phyloP scores from a whole-genome alignment of 1,284 basidiomycete genomes.

The Apiotrichum brassicae region DNA sequence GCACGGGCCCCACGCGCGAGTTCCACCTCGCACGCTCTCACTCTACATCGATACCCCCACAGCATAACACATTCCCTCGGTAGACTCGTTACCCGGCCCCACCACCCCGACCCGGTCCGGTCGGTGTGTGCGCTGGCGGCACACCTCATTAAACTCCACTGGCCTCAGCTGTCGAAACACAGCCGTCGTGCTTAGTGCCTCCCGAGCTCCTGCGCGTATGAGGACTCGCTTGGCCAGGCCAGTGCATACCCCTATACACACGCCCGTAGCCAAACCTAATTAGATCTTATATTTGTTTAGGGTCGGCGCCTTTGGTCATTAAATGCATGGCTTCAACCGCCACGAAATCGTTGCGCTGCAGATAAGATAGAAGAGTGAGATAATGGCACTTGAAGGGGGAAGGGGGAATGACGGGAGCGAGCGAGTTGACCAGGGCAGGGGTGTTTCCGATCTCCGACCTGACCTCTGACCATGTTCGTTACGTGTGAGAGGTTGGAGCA shows the following conservation, averaged over 20 bases:
- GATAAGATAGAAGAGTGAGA: no score
- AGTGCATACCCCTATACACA: conserved; percentile 8
- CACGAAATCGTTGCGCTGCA: conserved; percentile 4
- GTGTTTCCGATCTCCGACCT: no score
- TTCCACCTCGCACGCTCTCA: conserved; percentile 44
- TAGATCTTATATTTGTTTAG: conserved; percentile 1
- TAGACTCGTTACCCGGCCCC: conserved; percentile 9
- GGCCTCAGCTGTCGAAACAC: conserved; percentile 5
- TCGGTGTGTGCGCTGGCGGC: not conserved
- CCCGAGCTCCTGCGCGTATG: not conserved
- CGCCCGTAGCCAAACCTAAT: not conserved
- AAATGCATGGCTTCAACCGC: conserved; percentile 27
- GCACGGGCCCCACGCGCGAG: conserved; percentile 39
- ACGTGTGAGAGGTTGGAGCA: no score
- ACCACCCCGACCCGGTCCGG: not conserved
- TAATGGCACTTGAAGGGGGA: no score
- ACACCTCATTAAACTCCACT: not conserved
- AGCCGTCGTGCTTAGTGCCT: conserved; percentile 6
- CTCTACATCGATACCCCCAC: conserved; percentile 16
- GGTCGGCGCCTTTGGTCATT: conserved; percentile 6
- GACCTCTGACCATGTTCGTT: no score
- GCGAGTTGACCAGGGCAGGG: no score
- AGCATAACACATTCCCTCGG: conserved; percentile 22
- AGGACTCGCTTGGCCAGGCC: conserved; percentile 3
- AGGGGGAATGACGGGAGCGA: no score